Evolutionary conservation across 192 early-diverging fungal species (phyloP).

Genomic region (Gigaspora rosea): DNA sequence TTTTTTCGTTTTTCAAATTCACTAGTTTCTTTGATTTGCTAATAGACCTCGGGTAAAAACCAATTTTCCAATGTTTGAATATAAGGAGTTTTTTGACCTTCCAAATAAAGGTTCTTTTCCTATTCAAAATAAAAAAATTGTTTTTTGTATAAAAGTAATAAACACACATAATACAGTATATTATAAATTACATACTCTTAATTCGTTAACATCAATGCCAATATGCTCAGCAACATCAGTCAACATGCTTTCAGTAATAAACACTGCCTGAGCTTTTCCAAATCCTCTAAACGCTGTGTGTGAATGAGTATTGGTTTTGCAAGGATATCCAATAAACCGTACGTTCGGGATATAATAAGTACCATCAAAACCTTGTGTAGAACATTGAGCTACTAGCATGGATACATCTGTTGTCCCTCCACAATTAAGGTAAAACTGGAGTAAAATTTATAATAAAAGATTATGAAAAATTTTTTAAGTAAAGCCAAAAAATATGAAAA

Average conservation of each 20-base stretch:
- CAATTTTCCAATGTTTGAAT: slow-evolving; percentile 51
- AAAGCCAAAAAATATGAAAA: neutral
- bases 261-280: slow-evolving; percentile 71
- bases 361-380: slow-evolving; percentile 75
- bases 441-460: too few relatives aligned
- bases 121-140: neutral
- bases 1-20: too few relatives aligned
- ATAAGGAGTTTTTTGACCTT: slow-evolving; percentile 70
- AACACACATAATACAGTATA: neutral
- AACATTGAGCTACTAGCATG: slow-evolving; percentile 68
- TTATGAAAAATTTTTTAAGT: neutral
- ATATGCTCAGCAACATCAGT: slow-evolving; percentile 76
- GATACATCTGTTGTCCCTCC: slow-evolving; percentile 71
- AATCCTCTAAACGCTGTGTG: too few relatives aligned
- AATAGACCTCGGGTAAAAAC: too few relatives aligned
- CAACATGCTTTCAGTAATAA: slow-evolving; percentile 77
- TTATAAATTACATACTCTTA: slow-evolving; percentile 41
- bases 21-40: too few relatives aligned
- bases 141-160: too few relatives aligned
- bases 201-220: slow-evolving; percentile 56
- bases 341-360: slow-evolving; percentile 47
- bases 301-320: too few relatives aligned
- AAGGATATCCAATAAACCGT: too few relatives aligned
- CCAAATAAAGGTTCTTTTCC: slow-evolving; percentile 71
- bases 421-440: slow-evolving; percentile 42